Conservation (phyloP, 176 grass and related monocot species). For the Typha latifolia region DNA sequence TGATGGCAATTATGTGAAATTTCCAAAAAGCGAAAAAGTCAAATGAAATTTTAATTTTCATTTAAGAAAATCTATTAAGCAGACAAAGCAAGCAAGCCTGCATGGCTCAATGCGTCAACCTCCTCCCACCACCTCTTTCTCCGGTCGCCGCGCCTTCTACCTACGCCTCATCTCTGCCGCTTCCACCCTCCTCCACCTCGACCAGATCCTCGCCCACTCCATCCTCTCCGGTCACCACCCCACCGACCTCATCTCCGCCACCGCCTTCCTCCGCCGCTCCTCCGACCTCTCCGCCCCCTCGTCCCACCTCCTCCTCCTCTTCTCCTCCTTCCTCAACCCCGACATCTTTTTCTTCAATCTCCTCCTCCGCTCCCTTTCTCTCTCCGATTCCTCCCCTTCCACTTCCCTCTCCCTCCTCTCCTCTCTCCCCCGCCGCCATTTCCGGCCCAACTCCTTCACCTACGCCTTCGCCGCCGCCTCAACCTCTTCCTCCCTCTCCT, state of each 20-base stretch:
- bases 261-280: slow-evolving; percentile 17
- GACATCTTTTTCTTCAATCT: slow-evolving; percentile 23
- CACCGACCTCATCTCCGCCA: slow-evolving; percentile 17
- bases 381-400: not conserved
- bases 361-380: slow-evolving; percentile 18
- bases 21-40: too few relatives aligned
- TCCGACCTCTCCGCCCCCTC: slow-evolving; percentile 11
- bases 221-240: slow-evolving; percentile 4
- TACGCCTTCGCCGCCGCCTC: slow-evolving; percentile 7
- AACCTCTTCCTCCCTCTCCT: not conserved
- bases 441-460: slow-evolving; percentile 7
- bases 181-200: slow-evolving; percentile 10
- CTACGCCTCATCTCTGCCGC: slow-evolving; percentile 9
- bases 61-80: not conserved
- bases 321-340: slow-evolving; percentile 16
- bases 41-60: too few relatives aligned
- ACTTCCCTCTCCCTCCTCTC: slow-evolving; percentile 1
- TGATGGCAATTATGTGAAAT: too few relatives aligned
- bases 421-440: not conserved
- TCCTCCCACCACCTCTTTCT: not conserved
- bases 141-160: not conserved
- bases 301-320: slow-evolving; percentile 16
- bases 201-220: slow-evolving; percentile 20
- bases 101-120: slow-evolving; percentile 2
- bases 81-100: not conserved